Conservation (phyloP, 305 asterid species). For the Fraxinus velutina region DNA sequence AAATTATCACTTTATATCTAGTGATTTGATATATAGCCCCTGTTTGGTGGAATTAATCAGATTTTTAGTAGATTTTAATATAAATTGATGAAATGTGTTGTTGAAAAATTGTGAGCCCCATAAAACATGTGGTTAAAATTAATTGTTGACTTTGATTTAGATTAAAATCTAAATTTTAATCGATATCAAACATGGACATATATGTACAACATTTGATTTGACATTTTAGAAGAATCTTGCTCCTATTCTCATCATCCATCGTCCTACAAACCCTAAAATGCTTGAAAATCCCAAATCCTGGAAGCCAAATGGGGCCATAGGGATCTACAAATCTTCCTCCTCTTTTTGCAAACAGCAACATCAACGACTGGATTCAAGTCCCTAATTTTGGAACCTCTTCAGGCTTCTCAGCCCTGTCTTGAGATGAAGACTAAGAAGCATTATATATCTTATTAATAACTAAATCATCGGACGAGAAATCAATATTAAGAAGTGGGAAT, state of each 20-base stretch:
- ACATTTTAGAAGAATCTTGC: too few relatives aligned
- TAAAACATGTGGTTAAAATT: too few relatives aligned
- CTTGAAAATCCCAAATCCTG: slow-evolving; percentile 74
- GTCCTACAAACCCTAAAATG: slow-evolving; percentile 95
- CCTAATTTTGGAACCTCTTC: slow-evolving; percentile 27
- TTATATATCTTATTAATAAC: slow-evolving; percentile 48
- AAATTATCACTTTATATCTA: too few relatives aligned
- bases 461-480: slow-evolving; percentile 71
- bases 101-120: too few relatives aligned
- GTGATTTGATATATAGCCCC: too few relatives aligned
- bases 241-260: slow-evolving; percentile 59
- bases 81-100: too few relatives aligned
- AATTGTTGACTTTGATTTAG: too few relatives aligned
- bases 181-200: too few relatives aligned
- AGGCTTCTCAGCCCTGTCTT: slow-evolving; percentile 21
- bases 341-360: slow-evolving; percentile 29
- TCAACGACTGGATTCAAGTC: slow-evolving; percentile 23
- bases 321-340: slow-evolving; percentile 48
- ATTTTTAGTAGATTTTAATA: too few relatives aligned
- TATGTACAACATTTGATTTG: too few relatives aligned
- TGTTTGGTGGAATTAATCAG: too few relatives aligned
- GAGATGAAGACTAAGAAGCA: slow-evolving; percentile 40
- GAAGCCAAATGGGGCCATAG: background rate
- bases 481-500: background rate
- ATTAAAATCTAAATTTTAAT: too few relatives aligned